Evolutionary conservation across 2,329 filamentous ascomycete genomes (phyloP).

Genomic region (Apiospora pterosperma): DNA sequence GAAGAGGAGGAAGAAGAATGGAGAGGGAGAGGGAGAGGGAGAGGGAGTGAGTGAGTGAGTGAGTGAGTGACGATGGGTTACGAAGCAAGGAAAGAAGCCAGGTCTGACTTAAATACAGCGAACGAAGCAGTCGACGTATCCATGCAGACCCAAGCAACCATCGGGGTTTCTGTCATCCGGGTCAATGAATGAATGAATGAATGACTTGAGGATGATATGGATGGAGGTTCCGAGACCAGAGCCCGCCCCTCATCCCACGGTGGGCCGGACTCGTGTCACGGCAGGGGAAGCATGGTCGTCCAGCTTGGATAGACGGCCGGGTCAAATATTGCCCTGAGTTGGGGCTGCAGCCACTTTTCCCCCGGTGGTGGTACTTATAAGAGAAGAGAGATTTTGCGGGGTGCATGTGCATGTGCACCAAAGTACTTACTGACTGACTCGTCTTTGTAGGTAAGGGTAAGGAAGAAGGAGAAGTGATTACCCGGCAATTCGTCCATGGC

Average conservation of each 20-base stretch:
- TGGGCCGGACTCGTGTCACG: conserved; percentile 23
- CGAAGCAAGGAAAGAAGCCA: not conserved
- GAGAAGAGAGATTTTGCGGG: not conserved
- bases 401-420: not conserved
- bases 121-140: not conserved
- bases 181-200: not conserved
- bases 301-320: not conserved
- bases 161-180: not conserved
- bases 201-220: not conserved
- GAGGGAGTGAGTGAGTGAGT: conserved; percentile 1
- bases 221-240: conserved; percentile 10
- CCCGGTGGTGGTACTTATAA: too few relatives aligned
- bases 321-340: conserved; percentile 5
- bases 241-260: conserved; percentile 20
- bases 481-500: not conserved
- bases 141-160: not conserved
- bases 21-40: not conserved
- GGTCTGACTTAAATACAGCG: not conserved
- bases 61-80: not conserved
- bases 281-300: conserved; percentile 12
- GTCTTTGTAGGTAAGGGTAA: not conserved
- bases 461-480: not conserved
- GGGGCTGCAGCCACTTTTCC: not conserved
- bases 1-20: not conserved
- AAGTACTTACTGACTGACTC: not conserved